Evolutionary conservation across 345 rosid species (phyloP), one percentile per base, ranked within the genome.

Genomic region (Clarkia xantiana): DNA sequence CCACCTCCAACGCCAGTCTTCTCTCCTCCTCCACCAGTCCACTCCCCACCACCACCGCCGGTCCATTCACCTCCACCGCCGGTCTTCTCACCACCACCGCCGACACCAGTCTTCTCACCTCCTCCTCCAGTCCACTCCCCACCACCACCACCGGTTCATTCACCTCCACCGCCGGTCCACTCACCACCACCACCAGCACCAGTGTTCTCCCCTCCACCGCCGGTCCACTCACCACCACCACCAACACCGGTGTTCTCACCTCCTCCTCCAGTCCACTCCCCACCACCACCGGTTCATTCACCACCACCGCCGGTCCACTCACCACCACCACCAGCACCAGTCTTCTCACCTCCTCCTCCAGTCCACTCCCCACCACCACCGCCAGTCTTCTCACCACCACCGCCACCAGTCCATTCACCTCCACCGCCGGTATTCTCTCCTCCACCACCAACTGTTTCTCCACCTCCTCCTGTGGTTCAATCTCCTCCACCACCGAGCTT

Each of bases 401-500:
- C 49, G 10, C 42, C 29, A 2, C 36, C 36, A 29, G 48, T 23
- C 0, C 54, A 11, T 4, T 58, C 57, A 8, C 70, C 81, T 2
- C 48, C 60, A 6, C 76, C 76, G 11, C 56, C 56, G 9, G 18
- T 47, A 2, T n/a, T 29, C 15, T 54, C 64, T 0, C 71, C 67
- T 0, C 68, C 69, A 1, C 71, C 66, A 7, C 62, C 69, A 0
- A 25, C 42, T 3, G n/a, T 40, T 40, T 23, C 42, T 10, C 61
- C 62, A 0, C 44, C 67, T 18, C 72, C 52, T n/a, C 34, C 67
- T 18, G 64, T 54, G 0, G 42, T 49, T n/a, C 40, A 9, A 10
- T 49, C 67, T 20, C 49, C 59, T 42, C 71, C 78, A 13, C 55
- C 54, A 41, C 61, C 79, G 7, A 53, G 62, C 16, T 17, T 18